Conservation (phyloP, 805 yeast genomes). For the Schizosaccharomyces pombe region DNA sequence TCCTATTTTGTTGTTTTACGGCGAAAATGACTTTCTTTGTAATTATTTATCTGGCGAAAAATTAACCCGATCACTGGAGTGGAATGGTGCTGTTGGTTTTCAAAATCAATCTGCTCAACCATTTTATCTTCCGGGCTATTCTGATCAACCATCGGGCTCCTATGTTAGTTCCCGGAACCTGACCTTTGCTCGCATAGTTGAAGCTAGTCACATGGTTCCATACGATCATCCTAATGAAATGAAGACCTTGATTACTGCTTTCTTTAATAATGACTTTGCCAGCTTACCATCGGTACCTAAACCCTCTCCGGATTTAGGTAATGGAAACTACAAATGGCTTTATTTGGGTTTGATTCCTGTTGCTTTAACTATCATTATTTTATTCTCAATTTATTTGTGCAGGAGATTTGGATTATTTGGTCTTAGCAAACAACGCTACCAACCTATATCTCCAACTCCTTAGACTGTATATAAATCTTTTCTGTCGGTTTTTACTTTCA, state of each 20-base stretch:
- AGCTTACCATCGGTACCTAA: neutral
- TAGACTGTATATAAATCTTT: no score
- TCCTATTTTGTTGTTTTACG: constrained; percentile 56
- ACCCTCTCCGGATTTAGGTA: neutral
- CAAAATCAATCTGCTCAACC: constrained; percentile 13
- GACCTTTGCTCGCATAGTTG: constrained; percentile 47
- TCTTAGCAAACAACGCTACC: no score
- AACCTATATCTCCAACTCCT: neutral
- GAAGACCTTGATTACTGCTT: constrained; percentile 40
- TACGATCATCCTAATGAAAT: constrained; percentile 49
- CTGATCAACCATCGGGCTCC: constrained; percentile 21
- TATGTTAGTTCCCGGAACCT: constrained; percentile 41
- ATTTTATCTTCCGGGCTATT: constrained; percentile 24
- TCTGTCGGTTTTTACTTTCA: no score
- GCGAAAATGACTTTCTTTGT: constrained; percentile 75
- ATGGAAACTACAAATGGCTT: neutral
- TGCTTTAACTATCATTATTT: neutral
- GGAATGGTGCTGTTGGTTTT: constrained; percentile 30
- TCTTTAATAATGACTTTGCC: constrained; percentile 12
- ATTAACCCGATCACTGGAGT: constrained; percentile 34
- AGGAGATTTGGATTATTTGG: no score
- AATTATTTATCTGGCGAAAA: constrained; percentile 54
- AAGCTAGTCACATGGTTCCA: constrained; percentile 89
- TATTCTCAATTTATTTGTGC: neutral
- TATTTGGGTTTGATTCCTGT: neutral